A percentile compares a stretch with the other conserved stretches of the same genome.
Conservation (phyloP, 306 rosid genomes). For the Cucurbita ficifolia region DNA sequence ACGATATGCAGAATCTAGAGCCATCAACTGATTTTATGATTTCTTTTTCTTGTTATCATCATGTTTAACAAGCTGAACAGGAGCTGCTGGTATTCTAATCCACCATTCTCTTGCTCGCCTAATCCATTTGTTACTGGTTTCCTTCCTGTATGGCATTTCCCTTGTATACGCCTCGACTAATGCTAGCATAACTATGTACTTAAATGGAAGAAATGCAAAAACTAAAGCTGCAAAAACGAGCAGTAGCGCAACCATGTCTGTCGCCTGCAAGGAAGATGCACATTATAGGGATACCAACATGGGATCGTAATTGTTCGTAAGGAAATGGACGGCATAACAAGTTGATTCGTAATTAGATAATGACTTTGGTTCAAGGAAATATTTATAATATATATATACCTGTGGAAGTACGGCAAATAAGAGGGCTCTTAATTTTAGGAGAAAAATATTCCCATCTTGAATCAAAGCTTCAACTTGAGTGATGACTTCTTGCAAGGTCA, state of each 20-base stretch:
- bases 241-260: constrained; percentile 49
- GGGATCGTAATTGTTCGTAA: background rate
- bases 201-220: constrained; percentile 53
- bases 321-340: background rate
- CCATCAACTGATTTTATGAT: constrained; percentile 8
- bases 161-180: constrained; percentile 64
- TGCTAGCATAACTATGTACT: constrained; percentile 29
- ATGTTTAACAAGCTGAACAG: constrained; percentile 56
- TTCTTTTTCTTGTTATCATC: constrained; percentile 55
- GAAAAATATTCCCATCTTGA: constrained; percentile 73
- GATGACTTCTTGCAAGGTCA: constrained; percentile 75
- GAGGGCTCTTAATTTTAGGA: constrained; percentile 80
- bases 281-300: background rate
- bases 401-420: constrained; percentile 68
- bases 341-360: too few relatives aligned
- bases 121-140: constrained; percentile 40
- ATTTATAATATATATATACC: constrained; percentile 34
- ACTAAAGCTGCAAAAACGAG: constrained; percentile 44
- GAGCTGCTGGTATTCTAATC: constrained; percentile 93
- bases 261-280: constrained; percentile 40
- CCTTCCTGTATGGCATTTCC: constrained; percentile 71
- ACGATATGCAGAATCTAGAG: background rate
- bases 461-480: constrained; percentile 54
- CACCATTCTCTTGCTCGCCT: constrained; percentile 89
- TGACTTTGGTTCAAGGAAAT: too few relatives aligned